phyloP scores from a whole-genome alignment of 106 monocot genomes.

The Dioscorea dumetorum region DNA sequence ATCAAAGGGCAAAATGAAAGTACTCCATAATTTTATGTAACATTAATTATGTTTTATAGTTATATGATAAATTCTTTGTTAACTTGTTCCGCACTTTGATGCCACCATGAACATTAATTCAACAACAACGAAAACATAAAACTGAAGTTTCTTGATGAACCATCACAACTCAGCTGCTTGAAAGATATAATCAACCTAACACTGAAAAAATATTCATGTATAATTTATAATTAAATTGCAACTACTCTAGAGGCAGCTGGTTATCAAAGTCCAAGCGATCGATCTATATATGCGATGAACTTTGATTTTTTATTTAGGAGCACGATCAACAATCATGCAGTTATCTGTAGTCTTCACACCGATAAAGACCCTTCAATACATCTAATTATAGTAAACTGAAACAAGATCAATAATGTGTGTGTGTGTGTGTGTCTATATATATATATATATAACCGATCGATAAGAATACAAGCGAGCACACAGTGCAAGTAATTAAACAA shows the following conservation, averaged over 20 bases:
- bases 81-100: not conserved
- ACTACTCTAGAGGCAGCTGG: not conserved
- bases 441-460: not conserved
- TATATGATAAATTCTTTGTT: not conserved
- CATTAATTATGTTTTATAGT: not conserved
- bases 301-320: slow-evolving; percentile 15
- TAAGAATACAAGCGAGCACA: too few relatives aligned
- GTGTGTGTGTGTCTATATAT: slow-evolving; percentile 5
- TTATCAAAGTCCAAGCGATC: slow-evolving; percentile 2
- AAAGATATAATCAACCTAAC: slow-evolving; percentile 24
- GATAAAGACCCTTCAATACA: not conserved
- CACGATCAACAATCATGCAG: slow-evolving; percentile 6
- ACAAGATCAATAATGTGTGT: not conserved
- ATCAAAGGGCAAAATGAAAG: not conserved
- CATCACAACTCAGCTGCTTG: not conserved
- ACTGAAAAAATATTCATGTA: slow-evolving; percentile 10
- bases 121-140: not conserved
- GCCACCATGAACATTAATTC: not conserved
- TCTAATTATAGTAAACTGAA: not conserved
- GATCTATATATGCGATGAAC: slow-evolving; percentile 19
- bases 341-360: slow-evolving; percentile 2
- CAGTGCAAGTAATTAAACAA: slow-evolving; percentile 2
- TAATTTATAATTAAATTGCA: slow-evolving; percentile 1
- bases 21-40: not conserved
- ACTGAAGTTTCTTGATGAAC: not conserved